Evolutionary conservation across 192 early-diverging fungal species (phyloP).

Genomic region (Rhizoclosmatium sp.): DNA sequence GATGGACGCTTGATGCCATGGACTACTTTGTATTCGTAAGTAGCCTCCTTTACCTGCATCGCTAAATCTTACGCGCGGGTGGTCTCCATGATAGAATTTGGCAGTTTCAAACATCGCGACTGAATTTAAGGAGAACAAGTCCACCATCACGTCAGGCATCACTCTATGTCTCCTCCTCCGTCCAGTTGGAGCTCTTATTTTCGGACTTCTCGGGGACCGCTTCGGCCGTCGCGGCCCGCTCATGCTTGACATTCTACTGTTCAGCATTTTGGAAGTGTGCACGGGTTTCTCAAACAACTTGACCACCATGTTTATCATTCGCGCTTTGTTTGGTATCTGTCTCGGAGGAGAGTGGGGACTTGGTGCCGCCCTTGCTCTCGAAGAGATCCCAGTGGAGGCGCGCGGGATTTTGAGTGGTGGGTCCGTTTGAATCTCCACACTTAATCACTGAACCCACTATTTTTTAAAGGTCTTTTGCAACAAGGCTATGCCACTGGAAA

Average conservation of each 20-base stretch:
- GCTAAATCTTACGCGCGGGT: background rate
- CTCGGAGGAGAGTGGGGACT: slow-evolving; percentile 83
- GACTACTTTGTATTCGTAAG: slow-evolving; percentile 75
- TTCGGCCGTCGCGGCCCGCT: slow-evolving; percentile 75
- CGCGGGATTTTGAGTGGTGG: slow-evolving; percentile 70
- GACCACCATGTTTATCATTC: slow-evolving; percentile 66
- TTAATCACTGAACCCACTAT: background rate
- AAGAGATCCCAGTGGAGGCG: slow-evolving; percentile 69
- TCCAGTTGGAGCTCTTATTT: slow-evolving; percentile 75
- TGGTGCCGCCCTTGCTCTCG: slow-evolving; percentile 75
- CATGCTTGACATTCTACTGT: slow-evolving; percentile 71
- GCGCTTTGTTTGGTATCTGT: slow-evolving; percentile 68
- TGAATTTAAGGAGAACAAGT: slow-evolving; percentile 64
- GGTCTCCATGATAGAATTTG: background rate
- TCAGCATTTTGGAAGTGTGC: slow-evolving; percentile 66
- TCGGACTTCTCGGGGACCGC: slow-evolving; percentile 72
- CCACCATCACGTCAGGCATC: slow-evolving; percentile 68
- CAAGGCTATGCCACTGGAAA: slow-evolving; percentile 76
- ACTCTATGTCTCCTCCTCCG: slow-evolving; percentile 75
- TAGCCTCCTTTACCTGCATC: slow-evolving; percentile 50
- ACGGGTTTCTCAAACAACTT: slow-evolving; percentile 73
- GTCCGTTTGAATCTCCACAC: background rate
- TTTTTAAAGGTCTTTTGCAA: slow-evolving; percentile 68
- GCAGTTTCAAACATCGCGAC: slow-evolving; percentile 26
- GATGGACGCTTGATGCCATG: slow-evolving; percentile 77